Base-by-base conservation (phyloP, 768 basidiomycete genomes). In the Coprinopsis sp. region DNA sequence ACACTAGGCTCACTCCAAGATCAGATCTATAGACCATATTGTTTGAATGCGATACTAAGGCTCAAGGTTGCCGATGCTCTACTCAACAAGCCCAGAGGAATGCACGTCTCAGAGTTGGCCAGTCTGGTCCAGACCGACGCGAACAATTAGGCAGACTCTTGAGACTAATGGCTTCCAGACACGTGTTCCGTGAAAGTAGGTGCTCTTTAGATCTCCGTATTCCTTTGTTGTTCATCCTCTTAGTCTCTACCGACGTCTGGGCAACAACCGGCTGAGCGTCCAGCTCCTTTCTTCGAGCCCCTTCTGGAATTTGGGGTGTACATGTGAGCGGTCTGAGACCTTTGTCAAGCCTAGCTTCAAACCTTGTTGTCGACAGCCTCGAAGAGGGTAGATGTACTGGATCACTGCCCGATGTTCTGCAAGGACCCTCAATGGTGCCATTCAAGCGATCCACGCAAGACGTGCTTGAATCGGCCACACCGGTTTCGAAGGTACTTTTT, bases 121-220 rank as follows among this genome's bases (percentile, higher is more conserved):
- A 37, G 46, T 4, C 42, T 48, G 18, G 43, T 66, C 3, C 55
- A 58, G 2, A 42, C 68, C 12, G 64, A 70, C 11, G 40, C 48
- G 1, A 58, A 51, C 2, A 73, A 72, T 54, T 71, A 6, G 55
- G 55, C 4, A 58, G 69, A 4, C 57, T 70, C 21, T 46, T 73
- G 28, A 56, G 70, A 2, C 37, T 62, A 11, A 54, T 73, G 11
- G 60, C 64, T 5, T 65, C 65, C 2, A 67, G 60, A 37, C 68
- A 71, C 42, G 56, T 59, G 28, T 73, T 70, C 53, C 51, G 56
- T 27, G 71, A 73, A 63, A 62, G 69, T 71, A 12, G 12, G 50
- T 48, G n/a, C n/a, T n/a, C n/a, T n/a, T 37, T 21, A 6, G 27
- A 42, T 22, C 7, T 4, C 21, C 8, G 22, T 19, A 12, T 5